These are phyloP conservation scores for Closterium sp. DNA, from an alignment of 139 green algal genomes.

Conservation along the genomic window DNA sequence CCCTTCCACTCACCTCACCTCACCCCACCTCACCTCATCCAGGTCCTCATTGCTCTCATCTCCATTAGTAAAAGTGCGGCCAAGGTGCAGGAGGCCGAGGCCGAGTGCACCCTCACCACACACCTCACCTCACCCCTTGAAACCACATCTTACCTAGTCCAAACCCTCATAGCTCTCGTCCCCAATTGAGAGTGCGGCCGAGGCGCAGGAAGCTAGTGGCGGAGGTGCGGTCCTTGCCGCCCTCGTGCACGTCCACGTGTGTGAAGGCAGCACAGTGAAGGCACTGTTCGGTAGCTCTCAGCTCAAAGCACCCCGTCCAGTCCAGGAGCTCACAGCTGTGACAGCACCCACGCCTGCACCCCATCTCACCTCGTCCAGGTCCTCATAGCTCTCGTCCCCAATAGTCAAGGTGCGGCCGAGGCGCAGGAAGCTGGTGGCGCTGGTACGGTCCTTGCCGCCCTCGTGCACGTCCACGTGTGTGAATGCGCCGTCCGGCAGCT, in stretches of 20 bases:
- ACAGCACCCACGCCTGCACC: too few relatives aligned
- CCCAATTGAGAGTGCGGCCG: slow-evolving; percentile 62
- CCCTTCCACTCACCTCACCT: too few relatives aligned
- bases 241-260: slow-evolving; percentile 63
- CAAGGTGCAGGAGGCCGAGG: too few relatives aligned
- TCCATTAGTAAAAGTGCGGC: slow-evolving; percentile 60
- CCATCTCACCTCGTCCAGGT: slow-evolving; percentile 72
- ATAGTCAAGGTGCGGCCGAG: slow-evolving; percentile 66
- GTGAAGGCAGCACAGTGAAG: slow-evolving; percentile 11
- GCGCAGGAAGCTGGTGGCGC: slow-evolving; percentile 36
- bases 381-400: slow-evolving; percentile 65
- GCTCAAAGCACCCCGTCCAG: too few relatives aligned
- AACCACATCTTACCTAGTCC: slow-evolving; percentile 69
- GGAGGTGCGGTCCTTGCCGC: slow-evolving; percentile 52
- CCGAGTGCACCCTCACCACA: too few relatives aligned
- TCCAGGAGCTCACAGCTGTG: too few relatives aligned
- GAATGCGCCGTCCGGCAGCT: slow-evolving; percentile 51
- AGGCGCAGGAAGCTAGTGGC: slow-evolving; percentile 53
- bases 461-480: slow-evolving; percentile 65
- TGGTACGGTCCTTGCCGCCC: slow-evolving; percentile 54
- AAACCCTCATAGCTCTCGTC: slow-evolving; percentile 73
- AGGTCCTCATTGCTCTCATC: slow-evolving; percentile 73
- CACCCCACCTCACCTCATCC: slow-evolving; percentile 63
- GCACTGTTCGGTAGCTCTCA: too few relatives aligned
- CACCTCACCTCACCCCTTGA: too few relatives aligned